Evolutionary conservation across 345 rosid species (phyloP), one percentile per base, ranked within the genome.

Genomic region (Populus davidiana): DNA sequence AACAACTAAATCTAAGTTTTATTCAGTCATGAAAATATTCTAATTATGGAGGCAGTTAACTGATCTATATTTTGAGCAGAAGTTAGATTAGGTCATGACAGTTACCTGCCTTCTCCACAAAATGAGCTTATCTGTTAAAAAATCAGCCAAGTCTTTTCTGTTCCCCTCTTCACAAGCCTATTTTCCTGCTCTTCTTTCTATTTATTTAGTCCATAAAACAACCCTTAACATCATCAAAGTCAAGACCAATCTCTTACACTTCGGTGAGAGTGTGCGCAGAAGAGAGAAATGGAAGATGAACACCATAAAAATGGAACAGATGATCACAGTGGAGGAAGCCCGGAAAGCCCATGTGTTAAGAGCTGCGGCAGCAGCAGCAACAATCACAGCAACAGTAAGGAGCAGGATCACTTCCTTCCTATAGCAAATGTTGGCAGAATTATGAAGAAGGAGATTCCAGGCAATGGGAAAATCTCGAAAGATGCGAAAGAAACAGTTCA

Each of bases 251-350:
- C 54, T 77, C 83, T 73, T 70, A 31, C 49, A 5, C 31, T 31
- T 27, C 2, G 17, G 2, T 1, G 35, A 18, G 12, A 16, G 44
- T 64, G 31, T 25, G 25, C 66, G 78, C 38, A 31, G 38, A 43
- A 54, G 41, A 75, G 21, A 76, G 70, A 71, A 12, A 50, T 90
- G 96, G 90, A 91, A 85, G 91, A 86, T 35, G 93, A 90, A 39
- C 80, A 64, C 72, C 89, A 86, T 54, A 86, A 84, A 36, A 88
- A 84, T 17, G 71, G 79, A 82, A 74, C 79, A 35, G 81, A 71
- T 67, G 82, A 43, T 54, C 63, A 67, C 0, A 62, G 20, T 17
- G 79, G 71, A 61, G 89, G 75, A n/a, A 88, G 86, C 73, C 91
- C 86, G 1, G 90, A 87, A 66, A 89, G 89, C 78, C 92, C 91